Percentiles rank a stretch among this genome's conserved stretches.
Evolutionary conservation across 805 yeast species (phyloP).

Genomic region (Candida succiphila): DNA sequence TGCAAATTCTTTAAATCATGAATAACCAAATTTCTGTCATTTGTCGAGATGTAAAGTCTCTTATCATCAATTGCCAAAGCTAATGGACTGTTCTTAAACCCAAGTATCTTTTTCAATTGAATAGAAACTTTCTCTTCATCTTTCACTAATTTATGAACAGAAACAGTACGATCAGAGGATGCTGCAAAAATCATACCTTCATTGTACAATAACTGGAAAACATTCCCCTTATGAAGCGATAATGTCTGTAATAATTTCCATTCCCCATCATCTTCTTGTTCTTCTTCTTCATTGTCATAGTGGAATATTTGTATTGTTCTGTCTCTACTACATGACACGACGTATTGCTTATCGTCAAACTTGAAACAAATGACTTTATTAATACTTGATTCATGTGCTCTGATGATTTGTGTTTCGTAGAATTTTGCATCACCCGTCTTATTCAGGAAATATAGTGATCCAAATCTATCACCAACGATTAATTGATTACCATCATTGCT

Average conservation of each 20-base stretch:
- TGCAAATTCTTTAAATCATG: slow-evolving; percentile 27
- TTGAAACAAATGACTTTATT: slow-evolving; percentile 33
- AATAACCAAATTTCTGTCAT: slow-evolving; percentile 36
- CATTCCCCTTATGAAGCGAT: slow-evolving; percentile 47
- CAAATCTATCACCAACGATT: slow-evolving; percentile 40
- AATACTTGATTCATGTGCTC: slow-evolving; percentile 43
- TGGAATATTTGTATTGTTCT: slow-evolving; percentile 50
- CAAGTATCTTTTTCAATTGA: slow-evolving; percentile 34
- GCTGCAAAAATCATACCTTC: slow-evolving; percentile 34
- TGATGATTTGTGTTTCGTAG: slow-evolving; percentile 17
- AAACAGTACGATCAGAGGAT: slow-evolving; percentile 52
- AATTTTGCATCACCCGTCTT: slow-evolving; percentile 3
- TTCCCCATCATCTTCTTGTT: no score
- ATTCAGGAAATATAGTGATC: slow-evolving; percentile 25
- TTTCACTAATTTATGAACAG: slow-evolving; percentile 33
- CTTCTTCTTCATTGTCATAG: slow-evolving; percentile 5
- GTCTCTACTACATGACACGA: slow-evolving; percentile 47
- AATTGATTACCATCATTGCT: slow-evolving; percentile 14
- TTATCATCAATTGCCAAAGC: slow-evolving; percentile 24
- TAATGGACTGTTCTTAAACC: slow-evolving; percentile 42
- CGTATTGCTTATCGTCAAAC: slow-evolving; percentile 17
- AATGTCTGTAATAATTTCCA: slow-evolving; percentile 55
- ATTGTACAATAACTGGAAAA: slow-evolving; percentile 26
- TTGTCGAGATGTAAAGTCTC: slow-evolving; percentile 40
- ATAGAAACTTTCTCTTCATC: slow-evolving; percentile 14